phyloP scores from a whole-genome alignment of 495 filamentous ascomycete species.

The Talaromyces stipitatus region DNA sequence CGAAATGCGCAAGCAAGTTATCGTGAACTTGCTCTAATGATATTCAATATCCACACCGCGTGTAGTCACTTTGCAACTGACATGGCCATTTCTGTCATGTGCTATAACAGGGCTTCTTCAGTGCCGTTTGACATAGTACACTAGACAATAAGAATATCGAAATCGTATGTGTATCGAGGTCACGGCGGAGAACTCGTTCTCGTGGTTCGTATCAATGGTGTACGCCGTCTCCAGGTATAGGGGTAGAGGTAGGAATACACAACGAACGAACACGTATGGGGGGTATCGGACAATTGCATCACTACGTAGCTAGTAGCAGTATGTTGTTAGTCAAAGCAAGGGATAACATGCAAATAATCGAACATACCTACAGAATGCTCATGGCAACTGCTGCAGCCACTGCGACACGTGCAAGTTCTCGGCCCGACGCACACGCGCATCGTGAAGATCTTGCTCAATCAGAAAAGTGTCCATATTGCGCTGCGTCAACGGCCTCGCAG shows the following conservation, averaged over 20 bases:
- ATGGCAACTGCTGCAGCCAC: conserved; percentile 59
- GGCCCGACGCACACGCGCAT: conserved; percentile 52
- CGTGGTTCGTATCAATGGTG: background rate
- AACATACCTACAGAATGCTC: background rate
- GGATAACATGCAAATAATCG: background rate
- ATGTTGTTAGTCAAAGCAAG: background rate
- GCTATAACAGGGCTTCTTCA: background rate
- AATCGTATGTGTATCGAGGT: background rate
- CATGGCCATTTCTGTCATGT: background rate
- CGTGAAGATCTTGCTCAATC: conserved; percentile 29
- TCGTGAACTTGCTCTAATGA: conserved; percentile 6
- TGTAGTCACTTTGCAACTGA: background rate
- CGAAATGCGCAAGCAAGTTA: conserved; percentile 6
- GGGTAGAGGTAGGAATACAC: background rate
- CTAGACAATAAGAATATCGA: background rate
- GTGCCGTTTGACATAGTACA: background rate
- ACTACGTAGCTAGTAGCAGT: no score
- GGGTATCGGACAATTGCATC: background rate
- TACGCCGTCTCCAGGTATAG: background rate
- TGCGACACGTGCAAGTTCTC: conserved; percentile 58
- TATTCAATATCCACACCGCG: background rate
- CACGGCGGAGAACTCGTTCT: background rate
- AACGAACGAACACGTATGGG: background rate
- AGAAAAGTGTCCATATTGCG: conserved; percentile 39
- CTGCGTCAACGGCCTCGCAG: conserved; percentile 34